Percentiles rank a stretch among this genome's conserved stretches.
These are phyloP conservation scores for Paxillus involutus DNA, from an alignment of 768 basidiomycete species.

Conservation along the genomic window DNA sequence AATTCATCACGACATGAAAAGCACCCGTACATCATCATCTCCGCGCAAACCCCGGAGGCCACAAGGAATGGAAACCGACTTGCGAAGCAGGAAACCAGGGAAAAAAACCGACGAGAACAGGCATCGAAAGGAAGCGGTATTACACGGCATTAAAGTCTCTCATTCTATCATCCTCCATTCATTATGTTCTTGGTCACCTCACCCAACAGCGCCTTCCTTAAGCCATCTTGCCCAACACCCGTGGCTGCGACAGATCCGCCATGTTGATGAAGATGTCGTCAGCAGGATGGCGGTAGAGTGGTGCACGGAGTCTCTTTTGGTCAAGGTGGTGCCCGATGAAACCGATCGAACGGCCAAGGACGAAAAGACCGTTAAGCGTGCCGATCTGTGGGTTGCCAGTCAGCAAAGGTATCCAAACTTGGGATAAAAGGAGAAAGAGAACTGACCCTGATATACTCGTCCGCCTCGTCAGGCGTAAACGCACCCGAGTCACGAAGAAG, in stretches of 20 bases:
- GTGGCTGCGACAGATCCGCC: conserved; percentile 80
- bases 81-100: background rate
- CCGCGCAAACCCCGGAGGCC: no score
- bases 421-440: background rate
- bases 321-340: conserved; percentile 97
- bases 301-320: conserved; percentile 92
- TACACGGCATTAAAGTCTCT: background rate
- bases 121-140: background rate
- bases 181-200: background rate
- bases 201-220: background rate
- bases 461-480: conserved; percentile 93
- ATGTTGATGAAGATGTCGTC: conserved; percentile 97
- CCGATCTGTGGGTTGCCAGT: conserved; percentile 53
- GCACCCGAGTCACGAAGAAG: conserved; percentile 89
- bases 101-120: background rate
- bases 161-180: background rate
- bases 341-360: conserved; percentile 95
- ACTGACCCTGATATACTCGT: conserved; percentile 88
- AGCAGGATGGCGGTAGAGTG: conserved; percentile 91
- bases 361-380: conserved; percentile 94
- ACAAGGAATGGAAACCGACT: no score
- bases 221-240: conserved; percentile 57
- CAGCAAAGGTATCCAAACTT: background rate
- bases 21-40: no score
- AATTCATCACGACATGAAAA: no score